Evolutionary conservation across 2,329 filamentous ascomycete genomes (phyloP).

Genomic region (Mariannaea sp.): DNA sequence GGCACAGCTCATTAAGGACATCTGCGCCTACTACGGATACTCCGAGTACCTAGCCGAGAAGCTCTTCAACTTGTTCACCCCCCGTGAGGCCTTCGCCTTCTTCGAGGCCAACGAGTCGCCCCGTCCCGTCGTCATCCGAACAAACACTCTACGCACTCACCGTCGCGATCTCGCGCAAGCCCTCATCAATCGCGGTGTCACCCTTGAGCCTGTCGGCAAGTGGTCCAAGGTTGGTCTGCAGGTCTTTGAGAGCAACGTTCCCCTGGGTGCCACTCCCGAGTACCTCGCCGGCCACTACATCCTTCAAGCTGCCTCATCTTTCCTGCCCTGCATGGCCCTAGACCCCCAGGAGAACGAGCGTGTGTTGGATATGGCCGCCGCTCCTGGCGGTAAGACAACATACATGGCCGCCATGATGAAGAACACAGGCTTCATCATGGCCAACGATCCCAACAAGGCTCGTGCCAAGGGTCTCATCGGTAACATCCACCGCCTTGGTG

Average conservation of each 20-base stretch:
- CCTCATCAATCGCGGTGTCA: slow-evolving; percentile 94
- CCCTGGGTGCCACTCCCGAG: slow-evolving; percentile 92
- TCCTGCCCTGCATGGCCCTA: slow-evolving; percentile 96
- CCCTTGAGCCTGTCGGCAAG: slow-evolving; percentile 94
- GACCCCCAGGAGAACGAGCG: slow-evolving; percentile 92
- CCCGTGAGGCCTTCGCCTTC: slow-evolving; percentile 94
- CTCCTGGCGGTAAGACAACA: slow-evolving; percentile 94
- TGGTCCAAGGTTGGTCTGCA: slow-evolving; percentile 98
- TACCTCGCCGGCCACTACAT: slow-evolving; percentile 98
- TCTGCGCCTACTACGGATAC: slow-evolving; percentile 97
- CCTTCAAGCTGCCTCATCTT: slow-evolving; percentile 93
- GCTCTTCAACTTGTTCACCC: slow-evolving; percentile 88
- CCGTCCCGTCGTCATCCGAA: slow-evolving; percentile 92
- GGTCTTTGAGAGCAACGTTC: slow-evolving; percentile 85
- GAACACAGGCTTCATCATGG: slow-evolving; percentile 93
- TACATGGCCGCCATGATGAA: slow-evolving; percentile 95
- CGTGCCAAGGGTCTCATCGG: slow-evolving; percentile 97
- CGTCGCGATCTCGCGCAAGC: slow-evolving; percentile 84
- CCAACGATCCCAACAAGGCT: slow-evolving; percentile 93
- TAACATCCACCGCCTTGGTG: slow-evolving; percentile 93
- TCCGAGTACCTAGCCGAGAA: slow-evolving; percentile 94
- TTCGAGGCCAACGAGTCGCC: slow-evolving; percentile 98
- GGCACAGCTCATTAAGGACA: slow-evolving; percentile 82
- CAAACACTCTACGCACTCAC: slow-evolving; percentile 86
- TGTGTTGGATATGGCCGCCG: slow-evolving; percentile 91